These are phyloP conservation scores for Coelastrella sp. DNA, from an alignment of 139 green algal genomes.

Conservation along the genomic window DNA sequence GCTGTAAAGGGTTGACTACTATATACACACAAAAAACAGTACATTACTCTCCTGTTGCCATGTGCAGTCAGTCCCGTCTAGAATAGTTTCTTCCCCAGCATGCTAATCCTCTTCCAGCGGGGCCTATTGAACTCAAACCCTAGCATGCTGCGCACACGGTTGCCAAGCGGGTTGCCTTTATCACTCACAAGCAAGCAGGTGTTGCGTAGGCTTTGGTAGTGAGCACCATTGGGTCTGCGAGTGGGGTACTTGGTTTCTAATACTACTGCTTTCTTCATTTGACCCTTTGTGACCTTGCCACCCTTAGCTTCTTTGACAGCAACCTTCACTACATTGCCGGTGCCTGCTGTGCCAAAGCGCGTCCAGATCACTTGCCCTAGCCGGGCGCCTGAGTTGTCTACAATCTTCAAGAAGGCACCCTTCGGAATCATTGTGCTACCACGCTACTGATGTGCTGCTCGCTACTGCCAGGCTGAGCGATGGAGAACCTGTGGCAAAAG, in stretches of 20 bases:
- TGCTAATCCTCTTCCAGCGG: slow-evolving; percentile 50
- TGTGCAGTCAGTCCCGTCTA: too few species aligned
- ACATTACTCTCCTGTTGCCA: too few species aligned
- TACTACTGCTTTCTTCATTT: slow-evolving; percentile 66
- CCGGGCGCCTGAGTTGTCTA: slow-evolving; percentile 65
- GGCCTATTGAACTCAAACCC: slow-evolving; percentile 67
- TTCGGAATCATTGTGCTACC: slow-evolving; percentile 52
- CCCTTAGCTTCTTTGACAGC: slow-evolving; percentile 66
- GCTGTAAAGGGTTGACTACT: too few species aligned
- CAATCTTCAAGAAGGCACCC: slow-evolving; percentile 60
- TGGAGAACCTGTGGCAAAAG: too few species aligned
- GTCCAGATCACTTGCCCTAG: slow-evolving; percentile 56
- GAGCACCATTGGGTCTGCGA: slow-evolving; percentile 60
- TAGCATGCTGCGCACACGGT: slow-evolving; percentile 57
- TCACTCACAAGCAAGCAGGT: slow-evolving; percentile 64
- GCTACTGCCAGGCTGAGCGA: not conserved
- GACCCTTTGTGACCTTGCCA: slow-evolving; percentile 60
- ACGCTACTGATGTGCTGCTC: not conserved
- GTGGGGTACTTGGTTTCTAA: slow-evolving; percentile 63
- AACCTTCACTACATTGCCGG: slow-evolving; percentile 71
- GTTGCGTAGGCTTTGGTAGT: slow-evolving; percentile 66
- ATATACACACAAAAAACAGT: too few species aligned
- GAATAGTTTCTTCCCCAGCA: slow-evolving; percentile 44
- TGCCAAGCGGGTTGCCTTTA: slow-evolving; percentile 73
- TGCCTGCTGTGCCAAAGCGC: slow-evolving; percentile 47